Evolutionary conservation across 2,329 filamentous ascomycete species (phyloP).

Genomic region (Fonsecaea multimorphosa): DNA sequence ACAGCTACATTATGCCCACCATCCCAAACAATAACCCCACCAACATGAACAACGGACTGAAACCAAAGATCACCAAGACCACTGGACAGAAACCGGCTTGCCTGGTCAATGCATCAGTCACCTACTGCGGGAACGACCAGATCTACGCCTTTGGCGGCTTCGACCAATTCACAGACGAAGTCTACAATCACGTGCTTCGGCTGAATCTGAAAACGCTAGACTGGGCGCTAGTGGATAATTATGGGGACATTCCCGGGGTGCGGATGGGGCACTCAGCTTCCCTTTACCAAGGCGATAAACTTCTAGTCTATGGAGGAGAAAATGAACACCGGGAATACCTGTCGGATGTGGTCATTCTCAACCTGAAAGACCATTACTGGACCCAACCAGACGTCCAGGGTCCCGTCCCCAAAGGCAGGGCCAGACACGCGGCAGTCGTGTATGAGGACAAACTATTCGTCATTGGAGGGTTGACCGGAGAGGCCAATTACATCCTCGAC

Average conservation of each 20-base stretch:
- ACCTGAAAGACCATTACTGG: conserved; percentile 93
- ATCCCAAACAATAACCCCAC: conserved; percentile 72
- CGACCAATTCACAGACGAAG: conserved; percentile 97
- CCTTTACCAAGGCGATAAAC: conserved; percentile 88
- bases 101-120: conserved; percentile 96
- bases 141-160: conserved; percentile 99
- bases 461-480: conserved; percentile 91
- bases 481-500: conserved; percentile 89
- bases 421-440: conserved; percentile 89
- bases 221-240: conserved; percentile 97
- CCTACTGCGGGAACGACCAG: conserved; percentile 96
- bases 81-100: conserved; percentile 85
- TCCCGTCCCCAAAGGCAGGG: conserved; percentile 83
- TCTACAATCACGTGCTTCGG: conserved; percentile 95
- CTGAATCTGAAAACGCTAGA: conserved; percentile 86
- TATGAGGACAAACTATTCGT: conserved; percentile 97
- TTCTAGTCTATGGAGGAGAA: conserved; percentile 97
- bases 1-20: conserved; percentile 87
- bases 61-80: conserved; percentile 78
- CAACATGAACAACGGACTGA: conserved; percentile 65
- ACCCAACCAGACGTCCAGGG: conserved; percentile 87
- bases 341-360: conserved; percentile 93
- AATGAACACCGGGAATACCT: conserved; percentile 97
- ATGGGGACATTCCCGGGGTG: conserved; percentile 56
- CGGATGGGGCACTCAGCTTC: conserved; percentile 85